These are phyloP conservation scores for Xylariaceae sp. DNA, from an alignment of 2,329 filamentous ascomycete genomes.

Conservation along the genomic window DNA sequence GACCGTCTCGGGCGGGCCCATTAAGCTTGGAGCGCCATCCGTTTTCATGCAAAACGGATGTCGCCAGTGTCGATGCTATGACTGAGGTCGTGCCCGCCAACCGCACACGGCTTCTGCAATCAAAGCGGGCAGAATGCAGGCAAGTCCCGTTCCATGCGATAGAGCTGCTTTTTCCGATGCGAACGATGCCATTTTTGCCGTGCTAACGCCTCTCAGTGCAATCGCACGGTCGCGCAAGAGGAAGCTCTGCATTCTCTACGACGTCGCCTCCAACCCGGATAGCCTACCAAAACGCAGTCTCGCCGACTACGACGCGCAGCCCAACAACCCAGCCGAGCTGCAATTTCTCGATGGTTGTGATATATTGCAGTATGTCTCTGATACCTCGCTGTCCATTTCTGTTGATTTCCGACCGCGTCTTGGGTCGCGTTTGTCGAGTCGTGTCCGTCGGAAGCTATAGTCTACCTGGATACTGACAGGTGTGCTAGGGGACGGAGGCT, in stretches of 20 bases:
- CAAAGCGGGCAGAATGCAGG: slow-evolving; percentile 56
- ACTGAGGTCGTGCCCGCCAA: slow-evolving; percentile 62
- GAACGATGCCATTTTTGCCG: slow-evolving; percentile 34
- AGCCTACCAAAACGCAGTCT: slow-evolving; percentile 52
- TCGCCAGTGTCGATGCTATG: slow-evolving; percentile 62
- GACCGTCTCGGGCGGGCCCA: slow-evolving; percentile 26
- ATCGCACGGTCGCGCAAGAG: slow-evolving; percentile 80
- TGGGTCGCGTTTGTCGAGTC: no score
- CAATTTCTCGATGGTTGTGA: slow-evolving; percentile 51
- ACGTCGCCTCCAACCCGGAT: slow-evolving; percentile 64
- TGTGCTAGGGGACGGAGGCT: slow-evolving; percentile 39
- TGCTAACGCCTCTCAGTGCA: slow-evolving; percentile 48
- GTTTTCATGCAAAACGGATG: slow-evolving; percentile 62
- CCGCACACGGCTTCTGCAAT: slow-evolving; percentile 58
- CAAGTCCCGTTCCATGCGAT: slow-evolving; percentile 37
- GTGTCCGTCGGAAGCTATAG: not conserved
- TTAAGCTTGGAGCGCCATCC: slow-evolving; percentile 37
- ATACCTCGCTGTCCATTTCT: not conserved
- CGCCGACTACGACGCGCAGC: slow-evolving; percentile 48
- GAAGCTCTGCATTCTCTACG: slow-evolving; percentile 82
- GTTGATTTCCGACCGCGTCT: slow-evolving; percentile 8
- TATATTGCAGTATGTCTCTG: slow-evolving; percentile 50
- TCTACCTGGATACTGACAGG: slow-evolving; percentile 16
- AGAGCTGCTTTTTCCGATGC: slow-evolving; percentile 43
- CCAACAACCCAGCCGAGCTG: slow-evolving; percentile 43